A percentile compares a stretch with the other conserved stretches of the same genome.
Conservation (phyloP, 2,329 filamentous ascomycete genomes). For the Clonostachys rosea region DNA sequence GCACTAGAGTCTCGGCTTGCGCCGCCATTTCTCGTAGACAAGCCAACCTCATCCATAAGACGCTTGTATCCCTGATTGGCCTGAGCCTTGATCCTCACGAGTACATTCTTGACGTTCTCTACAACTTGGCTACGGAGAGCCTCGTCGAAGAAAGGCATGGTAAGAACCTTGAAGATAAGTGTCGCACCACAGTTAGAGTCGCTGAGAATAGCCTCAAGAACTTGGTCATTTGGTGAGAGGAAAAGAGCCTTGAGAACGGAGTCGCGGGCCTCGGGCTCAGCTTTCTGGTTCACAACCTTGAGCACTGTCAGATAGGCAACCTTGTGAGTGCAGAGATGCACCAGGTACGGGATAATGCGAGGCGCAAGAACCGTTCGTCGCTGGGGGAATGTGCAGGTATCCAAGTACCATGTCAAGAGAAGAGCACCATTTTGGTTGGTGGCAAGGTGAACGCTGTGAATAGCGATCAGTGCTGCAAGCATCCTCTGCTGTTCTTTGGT, state of each 20-base stretch:
- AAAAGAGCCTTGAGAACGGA: constrained; percentile 87
- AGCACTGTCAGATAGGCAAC: constrained; percentile 95
- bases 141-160: constrained; percentile 96
- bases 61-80: constrained; percentile 96
- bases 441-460: constrained; percentile 93
- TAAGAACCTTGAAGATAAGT: constrained; percentile 96
- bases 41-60: constrained; percentile 95
- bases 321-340: constrained; percentile 97
- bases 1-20: constrained; percentile 30
- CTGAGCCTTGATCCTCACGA: constrained; percentile 86
- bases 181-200: constrained; percentile 92
- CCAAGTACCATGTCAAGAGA: constrained; percentile 93
- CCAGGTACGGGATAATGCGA: constrained; percentile 84
- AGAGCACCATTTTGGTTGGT: constrained; percentile 95
- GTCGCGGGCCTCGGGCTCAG: constrained; percentile 88
- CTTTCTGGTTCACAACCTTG: constrained; percentile 97
- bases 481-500: constrained; percentile 94
- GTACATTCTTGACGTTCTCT: constrained; percentile 85
- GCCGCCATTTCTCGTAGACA: constrained; percentile 61
- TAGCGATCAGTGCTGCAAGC: constrained; percentile 89
- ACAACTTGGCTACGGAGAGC: constrained; percentile 81
- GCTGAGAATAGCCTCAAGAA: constrained; percentile 82
- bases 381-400: constrained; percentile 93
- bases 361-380: constrained; percentile 89
- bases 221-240: constrained; percentile 82